Evolutionary conservation across 495 filamentous ascomycete species (phyloP), one percentile per base, ranked within the genome.

Genomic region (Aspergillus ellipticus): DNA sequence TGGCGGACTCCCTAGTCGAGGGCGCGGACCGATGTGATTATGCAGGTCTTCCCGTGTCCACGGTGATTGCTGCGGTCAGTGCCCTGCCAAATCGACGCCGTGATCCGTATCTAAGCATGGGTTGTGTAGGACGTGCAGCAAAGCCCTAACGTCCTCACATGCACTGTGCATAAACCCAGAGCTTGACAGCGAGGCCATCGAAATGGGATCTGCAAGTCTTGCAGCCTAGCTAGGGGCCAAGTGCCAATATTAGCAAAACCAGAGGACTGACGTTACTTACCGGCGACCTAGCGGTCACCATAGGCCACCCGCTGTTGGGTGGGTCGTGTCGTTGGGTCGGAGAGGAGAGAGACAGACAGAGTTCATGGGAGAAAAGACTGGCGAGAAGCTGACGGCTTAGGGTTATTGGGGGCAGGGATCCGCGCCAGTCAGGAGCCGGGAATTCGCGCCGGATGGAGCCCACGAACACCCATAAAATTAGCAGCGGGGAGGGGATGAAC

Each of bases 61-160:
- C 41, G 13, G 50, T 43, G 51, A 53, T 20, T 17, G 0, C 41
- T 8, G 17, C 46, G 52, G 42, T 29, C 24, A 35, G 16, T 45
- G 43, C 16, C 43, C 28, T 39, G 49, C 16, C 21, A 17, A 46
- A 24, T 24, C 22, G 15, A 24, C 4, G 37, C 17, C 49, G 26
- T 21, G 29, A 15, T n/a, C 31, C 17, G 21, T 20, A 33, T n/a
- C n/a, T n/a, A n/a, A n/a, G n/a, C n/a, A n/a, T n/a, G n/a, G 19
- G n/a, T 49, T 41, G 31, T 50, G 50, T 54, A 16, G 46, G 49
- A 54, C 52, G 57, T 60, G 57, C 53, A 60, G 57, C 49, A 31
- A 20, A 42, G 20, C 49, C 58, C 42, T 53, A 51, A 53, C 58
- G 55, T 49, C 46, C 19, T 17, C 35, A 41, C 31, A 53, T 41